Base-by-base conservation (phyloP, 1,284 basidiomycete species). In the Wolfiporia cocos region DNA sequence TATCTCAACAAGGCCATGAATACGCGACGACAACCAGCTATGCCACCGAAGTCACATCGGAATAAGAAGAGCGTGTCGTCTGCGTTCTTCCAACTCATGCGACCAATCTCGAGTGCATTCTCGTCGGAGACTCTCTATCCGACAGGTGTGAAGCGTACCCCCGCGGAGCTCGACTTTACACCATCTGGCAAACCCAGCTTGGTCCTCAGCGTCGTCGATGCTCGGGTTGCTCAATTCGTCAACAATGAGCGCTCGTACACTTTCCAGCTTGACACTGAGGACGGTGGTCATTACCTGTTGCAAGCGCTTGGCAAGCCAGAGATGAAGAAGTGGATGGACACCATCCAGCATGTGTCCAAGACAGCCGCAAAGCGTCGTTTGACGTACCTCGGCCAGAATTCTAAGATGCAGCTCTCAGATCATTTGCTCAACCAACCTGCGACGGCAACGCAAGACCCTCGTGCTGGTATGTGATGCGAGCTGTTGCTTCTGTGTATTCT, bases 71-170 rank as follows among this genome's bases (percentile, higher is more conserved):
- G 85, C 64, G 82, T 86, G 69, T 86, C 77, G 10, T 73, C 81
- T 2, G 81, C 82, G 1, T 82, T 91, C 61, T 74, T 90, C 62
- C 82, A 81, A 50, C 71, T 89, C 59, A 88, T 90, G 78, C 75
- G 87, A n/a, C 86, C 86, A 1, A 81, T 90, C 44, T 91, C 87
- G 14, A 88, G 79, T 49, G 86, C 86, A 1, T 87, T 88, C 55
- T 78, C 78, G 12, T 74, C 79, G 24, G 82, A 85, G 37, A 69
- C 69, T 28, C 58, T 68, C 26, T 64, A 66, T 17, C 50, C 69
- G 5, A 52, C 68, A n/a, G 50, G 59, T 9, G 47, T 65, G 36
- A 80, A 76, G 55, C 75, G 72, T 43, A 83, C 80, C 0, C 70
- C 82, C 1, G 73, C 74, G 0, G 85, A 90, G 51, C 67, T 91